phyloP scores from a whole-genome alignment of 768 basidiomycete genomes.

The Roridomyces roridus region DNA sequence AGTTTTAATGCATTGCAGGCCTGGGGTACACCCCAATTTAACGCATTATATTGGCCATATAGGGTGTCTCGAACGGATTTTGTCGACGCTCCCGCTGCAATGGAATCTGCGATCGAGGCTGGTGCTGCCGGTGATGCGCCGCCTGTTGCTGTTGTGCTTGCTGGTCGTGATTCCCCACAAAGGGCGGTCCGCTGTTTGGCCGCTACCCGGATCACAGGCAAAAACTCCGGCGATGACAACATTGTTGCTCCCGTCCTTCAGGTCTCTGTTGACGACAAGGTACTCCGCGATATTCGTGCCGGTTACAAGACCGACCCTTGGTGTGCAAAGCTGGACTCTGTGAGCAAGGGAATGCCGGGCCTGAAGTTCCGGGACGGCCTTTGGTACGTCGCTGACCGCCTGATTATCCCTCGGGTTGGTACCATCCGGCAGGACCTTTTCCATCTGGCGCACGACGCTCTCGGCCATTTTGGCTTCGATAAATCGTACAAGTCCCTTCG shows the following conservation, averaged over 20 bases:
- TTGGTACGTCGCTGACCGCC: conserved; percentile 13
- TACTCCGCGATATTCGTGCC: background rate
- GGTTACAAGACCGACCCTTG: conserved; percentile 8
- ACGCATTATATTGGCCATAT: too few relatives aligned
- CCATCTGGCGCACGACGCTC: conserved; percentile 23
- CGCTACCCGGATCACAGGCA: background rate
- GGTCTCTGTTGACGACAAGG: background rate
- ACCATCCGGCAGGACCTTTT: conserved; percentile 13
- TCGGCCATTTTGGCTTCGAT: conserved; percentile 27
- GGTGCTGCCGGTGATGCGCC: background rate
- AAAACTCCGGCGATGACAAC: background rate
- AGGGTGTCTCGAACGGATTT: conserved; percentile 31
- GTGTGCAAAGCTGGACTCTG: conserved; percentile 20
- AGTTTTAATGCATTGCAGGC: too few relatives aligned
- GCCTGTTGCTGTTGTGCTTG: background rate
- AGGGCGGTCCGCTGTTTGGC: background rate
- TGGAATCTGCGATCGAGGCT: conserved; percentile 36
- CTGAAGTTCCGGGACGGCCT: background rate
- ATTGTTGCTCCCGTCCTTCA: background rate
- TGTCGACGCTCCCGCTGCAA: conserved; percentile 31
- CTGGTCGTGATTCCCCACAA: too few relatives aligned
- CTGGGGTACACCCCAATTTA: too few relatives aligned
- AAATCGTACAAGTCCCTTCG: conserved; percentile 21
- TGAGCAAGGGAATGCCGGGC: background rate
- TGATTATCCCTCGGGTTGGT: conserved; percentile 9